These are phyloP conservation scores for Boechera retrofracta DNA, from an alignment of 345 rosid species.

Conservation along the genomic window DNA sequence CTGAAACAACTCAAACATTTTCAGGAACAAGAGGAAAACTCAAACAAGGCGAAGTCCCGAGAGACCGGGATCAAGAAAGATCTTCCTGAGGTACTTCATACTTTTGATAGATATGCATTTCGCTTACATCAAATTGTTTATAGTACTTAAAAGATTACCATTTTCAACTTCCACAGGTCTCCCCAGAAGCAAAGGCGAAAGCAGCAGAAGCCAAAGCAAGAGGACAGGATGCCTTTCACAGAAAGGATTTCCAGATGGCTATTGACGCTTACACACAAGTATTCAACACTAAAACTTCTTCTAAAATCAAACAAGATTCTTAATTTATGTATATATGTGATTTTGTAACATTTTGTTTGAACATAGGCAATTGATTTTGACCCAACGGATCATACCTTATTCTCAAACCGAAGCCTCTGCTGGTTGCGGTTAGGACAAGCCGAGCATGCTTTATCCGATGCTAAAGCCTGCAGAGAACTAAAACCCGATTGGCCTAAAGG, in stretches of 20 bases:
- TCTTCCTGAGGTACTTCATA: constrained; percentile 62
- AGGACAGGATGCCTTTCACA: constrained; percentile 78
- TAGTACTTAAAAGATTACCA: background rate
- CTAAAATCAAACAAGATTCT: background rate
- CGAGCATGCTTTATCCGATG: constrained; percentile 85
- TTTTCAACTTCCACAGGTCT: constrained; percentile 53
- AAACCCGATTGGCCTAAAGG: constrained; percentile 88
- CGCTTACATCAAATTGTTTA: background rate
- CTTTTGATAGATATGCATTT: background rate
- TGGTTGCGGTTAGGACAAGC: constrained; percentile 78
- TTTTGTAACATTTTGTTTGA: constrained; percentile 28
- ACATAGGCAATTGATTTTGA: constrained; percentile 87
- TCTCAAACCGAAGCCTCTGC: constrained; percentile 89
- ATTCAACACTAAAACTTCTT: constrained; percentile 28
- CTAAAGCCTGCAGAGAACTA: constrained; percentile 69
- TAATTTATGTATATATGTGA: constrained; percentile 6
- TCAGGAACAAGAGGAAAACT: constrained; percentile 58
- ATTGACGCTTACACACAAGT: constrained; percentile 88
- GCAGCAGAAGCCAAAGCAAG: constrained; percentile 92
- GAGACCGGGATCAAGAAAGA: constrained; percentile 50
- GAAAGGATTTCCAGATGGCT: constrained; percentile 67
- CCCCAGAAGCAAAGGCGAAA: constrained; percentile 76
- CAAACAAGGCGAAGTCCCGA: constrained; percentile 38
- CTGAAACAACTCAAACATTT: constrained; percentile 23
- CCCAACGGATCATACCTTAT: constrained; percentile 68